These are phyloP conservation scores for Aspergillus sclerotiicarbonarius DNA, from an alignment of 495 filamentous ascomycete species.

Conservation along the genomic window DNA sequence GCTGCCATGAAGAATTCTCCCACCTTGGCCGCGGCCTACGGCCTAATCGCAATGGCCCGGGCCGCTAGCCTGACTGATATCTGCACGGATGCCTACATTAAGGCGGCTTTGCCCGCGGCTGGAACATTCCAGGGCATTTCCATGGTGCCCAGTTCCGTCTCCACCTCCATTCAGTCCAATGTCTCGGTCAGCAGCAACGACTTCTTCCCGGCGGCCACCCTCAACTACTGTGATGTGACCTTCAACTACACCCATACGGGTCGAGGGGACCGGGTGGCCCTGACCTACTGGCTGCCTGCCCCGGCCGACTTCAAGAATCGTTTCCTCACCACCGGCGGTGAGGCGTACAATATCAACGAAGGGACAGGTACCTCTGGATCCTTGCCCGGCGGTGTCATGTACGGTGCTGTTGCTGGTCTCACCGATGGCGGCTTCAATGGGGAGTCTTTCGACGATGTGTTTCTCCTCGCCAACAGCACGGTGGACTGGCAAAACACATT, in stretches of 20 bases:
- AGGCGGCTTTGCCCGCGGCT: conserved; percentile 25
- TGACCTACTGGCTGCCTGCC: conserved; percentile 40
- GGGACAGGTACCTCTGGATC: conserved; percentile 29
- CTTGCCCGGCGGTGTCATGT: conserved; percentile 40
- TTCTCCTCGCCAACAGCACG: conserved; percentile 43
- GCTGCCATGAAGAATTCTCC: too few relatives aligned
- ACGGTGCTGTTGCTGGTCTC: conserved; percentile 9
- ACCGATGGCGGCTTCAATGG: conserved; percentile 44
- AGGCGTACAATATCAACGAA: conserved; percentile 16
- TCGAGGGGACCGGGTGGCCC: conserved; percentile 30
- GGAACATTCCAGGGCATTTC: conserved; percentile 28
- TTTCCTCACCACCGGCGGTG: conserved; percentile 42
- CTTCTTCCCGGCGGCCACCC: conserved; percentile 22
- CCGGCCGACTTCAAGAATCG: conserved; percentile 41
- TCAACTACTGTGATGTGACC: conserved; percentile 45
- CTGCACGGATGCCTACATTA: conserved; percentile 30
- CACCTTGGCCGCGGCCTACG: too few relatives aligned
- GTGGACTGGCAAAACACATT: conserved; percentile 41
- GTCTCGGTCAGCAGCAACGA: conserved; percentile 23
- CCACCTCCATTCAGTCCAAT: conserved; percentile 28
- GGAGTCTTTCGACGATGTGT: conserved; percentile 35
- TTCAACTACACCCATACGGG: conserved; percentile 44
- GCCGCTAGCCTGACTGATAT: too few relatives aligned
- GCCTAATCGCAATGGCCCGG: too few relatives aligned
- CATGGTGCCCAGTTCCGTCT: conserved; percentile 31